Base-by-base conservation (phyloP, 2,329 filamentous ascomycete species). In the Fusarium equiseti region DNA sequence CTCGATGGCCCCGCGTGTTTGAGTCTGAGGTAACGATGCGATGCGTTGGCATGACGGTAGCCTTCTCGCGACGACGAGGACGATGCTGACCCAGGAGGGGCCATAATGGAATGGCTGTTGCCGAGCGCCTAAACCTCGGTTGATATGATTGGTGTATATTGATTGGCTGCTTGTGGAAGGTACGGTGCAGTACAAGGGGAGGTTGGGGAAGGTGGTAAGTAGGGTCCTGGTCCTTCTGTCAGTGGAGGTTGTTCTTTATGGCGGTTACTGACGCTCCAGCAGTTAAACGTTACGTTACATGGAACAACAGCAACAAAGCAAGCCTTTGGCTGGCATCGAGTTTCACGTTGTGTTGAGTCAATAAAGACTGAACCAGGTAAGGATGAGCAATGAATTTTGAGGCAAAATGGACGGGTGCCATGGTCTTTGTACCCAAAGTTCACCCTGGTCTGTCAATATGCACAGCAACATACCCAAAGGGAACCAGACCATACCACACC, bases 21-120 rank as follows among this genome's bases (percentile, higher is more conserved):
- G 74, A 76, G 66, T 66, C 73, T 68, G 74, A 76, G 74, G 74
- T 76, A 76, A 76, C 74, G 74, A 76, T 75, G 74, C 60, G 74
- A 74, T 75, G 73, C 70, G 71, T 73, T 73, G 65, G 50, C 59
- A 59, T 55, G 48, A 45, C 51, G 32, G 69, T 72, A 56, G 69
- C 58, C 63, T 62, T 70, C 62, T 55, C 66, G 61, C 57, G 63
- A 59, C 61, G 67, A 75, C 46, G 73, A 75, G 63, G 71, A 73
- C 49, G 65, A 68, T 52, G 71, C 63, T 74, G 73, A 67, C 66
- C 56, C 46, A 61, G 60, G 67, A 72, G 72, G 71, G 70, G 72
- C 74, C 69, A 75, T 67, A 51, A 42, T 70, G 72, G 72, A 66
- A 72, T 55, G 60, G 45, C 48, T 66, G 52, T 54, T 59, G 55